phyloP scores from a whole-genome alignment of 129 eudicot genomes.

The Scalesia atractyloides region DNA sequence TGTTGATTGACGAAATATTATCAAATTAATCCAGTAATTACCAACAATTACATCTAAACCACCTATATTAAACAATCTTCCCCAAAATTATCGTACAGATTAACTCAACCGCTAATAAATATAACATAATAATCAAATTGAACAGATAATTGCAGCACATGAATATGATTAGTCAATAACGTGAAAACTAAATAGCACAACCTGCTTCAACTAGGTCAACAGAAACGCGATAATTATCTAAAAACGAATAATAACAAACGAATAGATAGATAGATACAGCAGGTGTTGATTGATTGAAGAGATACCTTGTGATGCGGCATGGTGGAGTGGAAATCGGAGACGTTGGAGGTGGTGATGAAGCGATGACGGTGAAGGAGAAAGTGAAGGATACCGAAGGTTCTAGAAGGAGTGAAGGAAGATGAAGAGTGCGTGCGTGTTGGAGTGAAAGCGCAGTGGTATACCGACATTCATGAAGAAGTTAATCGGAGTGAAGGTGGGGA shows the following conservation, averaged over 20 bases:
- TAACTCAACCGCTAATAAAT: not conserved
- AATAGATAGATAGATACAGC: not conserved
- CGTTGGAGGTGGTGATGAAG: conserved; percentile 19
- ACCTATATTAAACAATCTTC: not conserved
- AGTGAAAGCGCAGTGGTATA: conserved; percentile 24
- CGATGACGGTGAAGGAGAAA: conserved; percentile 19
- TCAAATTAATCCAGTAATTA: conserved; percentile 15
- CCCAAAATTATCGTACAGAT: not conserved
- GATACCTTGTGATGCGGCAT: conserved; percentile 53
- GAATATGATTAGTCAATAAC: not conserved
- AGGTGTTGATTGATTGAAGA: not conserved
- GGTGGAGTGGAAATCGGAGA: conserved; percentile 18
- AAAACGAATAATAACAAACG: not conserved
- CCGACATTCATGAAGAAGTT: conserved; percentile 50
- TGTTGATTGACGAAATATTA: not conserved
- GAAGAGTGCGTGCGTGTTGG: conserved; percentile 19
- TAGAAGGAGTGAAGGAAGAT: conserved; percentile 11
- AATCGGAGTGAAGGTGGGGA: not conserved
- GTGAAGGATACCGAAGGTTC: conserved; percentile 30
- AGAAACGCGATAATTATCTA: not conserved
- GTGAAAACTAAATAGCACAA: not conserved
- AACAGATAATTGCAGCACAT: not conserved
- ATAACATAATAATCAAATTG: not conserved
- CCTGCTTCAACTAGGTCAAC: not conserved
- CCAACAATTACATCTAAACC: not conserved